phyloP scores from a whole-genome alignment of 768 basidiomycete genomes.

The Suillus ampliporus region DNA sequence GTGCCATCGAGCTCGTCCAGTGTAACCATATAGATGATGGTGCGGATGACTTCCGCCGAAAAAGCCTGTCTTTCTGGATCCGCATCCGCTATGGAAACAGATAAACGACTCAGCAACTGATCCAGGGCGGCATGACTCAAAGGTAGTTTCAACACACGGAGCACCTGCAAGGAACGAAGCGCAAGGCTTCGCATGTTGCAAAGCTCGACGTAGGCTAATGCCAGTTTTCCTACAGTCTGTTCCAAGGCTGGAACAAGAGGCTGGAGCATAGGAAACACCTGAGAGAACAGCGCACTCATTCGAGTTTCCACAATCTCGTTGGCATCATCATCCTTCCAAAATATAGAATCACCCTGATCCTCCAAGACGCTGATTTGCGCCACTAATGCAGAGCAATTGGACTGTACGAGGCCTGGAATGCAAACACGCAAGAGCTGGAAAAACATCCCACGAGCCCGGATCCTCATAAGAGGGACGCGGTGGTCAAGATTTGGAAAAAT shows the following conservation, averaged over 20 bases:
- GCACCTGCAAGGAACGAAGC: constrained; percentile 90
- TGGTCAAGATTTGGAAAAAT: constrained; percentile 88
- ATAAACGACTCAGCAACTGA: constrained; percentile 79
- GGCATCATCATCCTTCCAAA: constrained; percentile 78
- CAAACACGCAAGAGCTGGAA: constrained; percentile 87
- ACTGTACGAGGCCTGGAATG: constrained; percentile 75
- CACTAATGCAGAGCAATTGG: constrained; percentile 67
- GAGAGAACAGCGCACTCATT: constrained; percentile 70
- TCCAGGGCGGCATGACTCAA: constrained; percentile 77
- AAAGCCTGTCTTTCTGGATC: constrained; percentile 83
- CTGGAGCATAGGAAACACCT: constrained; percentile 68
- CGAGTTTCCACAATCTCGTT: constrained; percentile 62
- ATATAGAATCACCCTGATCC: constrained; percentile 55
- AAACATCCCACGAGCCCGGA: constrained; percentile 76
- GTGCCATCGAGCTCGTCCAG: constrained; percentile 60
- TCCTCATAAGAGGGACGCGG: constrained; percentile 68
- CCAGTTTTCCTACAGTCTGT: constrained; percentile 80
- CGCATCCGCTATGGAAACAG: constrained; percentile 79
- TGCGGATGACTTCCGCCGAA: constrained; percentile 81
- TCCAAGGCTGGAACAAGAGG: constrained; percentile 73
- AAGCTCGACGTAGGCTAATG: constrained; percentile 83
- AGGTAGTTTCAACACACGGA: constrained; percentile 76
- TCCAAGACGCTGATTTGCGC: constrained; percentile 60
- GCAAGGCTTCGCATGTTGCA: constrained; percentile 88
- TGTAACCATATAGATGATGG: constrained; percentile 66